phyloP scores from a whole-genome alignment of 225 moss, liverwort and hornwort genomes.

The Pleurozium schreberi region DNA sequence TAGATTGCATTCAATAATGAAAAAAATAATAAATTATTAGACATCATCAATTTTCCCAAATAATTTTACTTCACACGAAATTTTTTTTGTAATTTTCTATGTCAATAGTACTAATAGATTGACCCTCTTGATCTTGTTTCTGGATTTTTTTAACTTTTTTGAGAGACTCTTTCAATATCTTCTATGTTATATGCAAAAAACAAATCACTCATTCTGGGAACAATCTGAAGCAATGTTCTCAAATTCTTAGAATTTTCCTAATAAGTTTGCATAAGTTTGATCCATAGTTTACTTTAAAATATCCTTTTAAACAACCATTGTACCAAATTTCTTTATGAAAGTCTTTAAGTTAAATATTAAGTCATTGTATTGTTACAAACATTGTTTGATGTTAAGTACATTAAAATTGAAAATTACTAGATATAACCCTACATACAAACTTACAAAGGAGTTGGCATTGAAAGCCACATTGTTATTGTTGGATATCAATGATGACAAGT shows the following conservation, averaged over 20 bases:
- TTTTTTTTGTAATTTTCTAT: no score
- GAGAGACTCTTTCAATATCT: background rate
- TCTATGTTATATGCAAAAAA: background rate
- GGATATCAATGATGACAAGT: background rate
- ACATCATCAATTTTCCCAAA: no score
- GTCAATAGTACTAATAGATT: background rate
- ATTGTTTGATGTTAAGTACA: background rate
- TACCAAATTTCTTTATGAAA: no score
- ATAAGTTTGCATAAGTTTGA: background rate
- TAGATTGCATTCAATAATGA: no score
- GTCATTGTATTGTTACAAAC: no score
- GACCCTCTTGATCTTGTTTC: background rate
- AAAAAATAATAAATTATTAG: no score
- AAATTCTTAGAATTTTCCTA: background rate
- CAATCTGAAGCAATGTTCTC: background rate
- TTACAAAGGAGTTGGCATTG: background rate
- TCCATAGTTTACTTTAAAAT: no score
- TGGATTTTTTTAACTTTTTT: background rate
- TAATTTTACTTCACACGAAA: no score
- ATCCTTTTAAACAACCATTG: no score
- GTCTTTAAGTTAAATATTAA: no score
- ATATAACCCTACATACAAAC: background rate
- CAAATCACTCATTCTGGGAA: background rate
- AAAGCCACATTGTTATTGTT: background rate
- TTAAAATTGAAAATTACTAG: background rate